Base-by-base conservation (phyloP, 108 stramenopile genomes). In the Stephanodiscus triporus region DNA sequence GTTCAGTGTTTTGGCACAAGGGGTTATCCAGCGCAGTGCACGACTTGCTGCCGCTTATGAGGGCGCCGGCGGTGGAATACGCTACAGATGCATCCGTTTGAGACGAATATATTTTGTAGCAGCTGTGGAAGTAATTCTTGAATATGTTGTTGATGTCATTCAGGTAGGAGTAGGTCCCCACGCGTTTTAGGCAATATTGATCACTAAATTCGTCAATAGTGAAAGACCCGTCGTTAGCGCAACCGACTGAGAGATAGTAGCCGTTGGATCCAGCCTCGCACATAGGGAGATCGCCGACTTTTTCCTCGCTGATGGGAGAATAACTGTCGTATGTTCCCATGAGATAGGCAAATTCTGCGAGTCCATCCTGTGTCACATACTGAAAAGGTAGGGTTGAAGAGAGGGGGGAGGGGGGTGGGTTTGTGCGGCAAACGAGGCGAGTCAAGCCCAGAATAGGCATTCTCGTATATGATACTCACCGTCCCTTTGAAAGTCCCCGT, bases 341-440 rank as follows among this genome's bases (percentile, higher is more conserved):
- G 36, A 86, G 80, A 71, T 85, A 79, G 9, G 88, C 62, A 65
- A 94, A 94, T 61, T 94, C 93, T 10, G 81, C 49, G 10, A 94
- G 65, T 19, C 93, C 90, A 30, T 64, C 78, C 60, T 76, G 88
- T 19, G 93, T 90, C 17, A 90, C 82, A 64, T 86, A 89, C 93
- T 94, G 66, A 59, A 63, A 51, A 29, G 24, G 34, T 29, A 57
- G 23, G 27, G n/a, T n/a, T n/a, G 29, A 13, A 10, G 29, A 32
- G 56, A 32, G 56, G 29, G 16, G 27, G 29, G 9, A n/a, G 27
- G 56, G 26, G 54, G n/a, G 27, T n/a, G 24, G 30, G 27, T 57
- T 53, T 6, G 51, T 22, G 40, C 40, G 40, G 4, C 40, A 11
- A 40, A 9, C 40, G 40, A 22, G 9, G 22, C 66, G 22, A 32